phyloP scores from a whole-genome alignment of 116 monocot genomes.

The Trichopus zeylanicus region DNA sequence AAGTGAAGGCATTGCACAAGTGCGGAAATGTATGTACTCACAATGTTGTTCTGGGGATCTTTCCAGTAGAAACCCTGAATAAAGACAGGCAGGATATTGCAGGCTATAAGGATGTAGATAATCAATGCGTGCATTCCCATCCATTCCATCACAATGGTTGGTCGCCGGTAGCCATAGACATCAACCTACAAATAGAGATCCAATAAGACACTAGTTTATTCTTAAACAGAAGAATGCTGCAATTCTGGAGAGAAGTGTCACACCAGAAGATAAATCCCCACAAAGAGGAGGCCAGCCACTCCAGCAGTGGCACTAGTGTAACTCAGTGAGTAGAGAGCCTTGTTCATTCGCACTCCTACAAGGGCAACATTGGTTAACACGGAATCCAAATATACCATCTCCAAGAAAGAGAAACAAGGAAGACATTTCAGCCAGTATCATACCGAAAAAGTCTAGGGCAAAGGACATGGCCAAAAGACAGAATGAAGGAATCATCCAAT shows the following conservation, averaged over 20 bases:
- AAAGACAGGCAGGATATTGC: constrained; percentile 71
- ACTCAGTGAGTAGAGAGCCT: constrained; percentile 74
- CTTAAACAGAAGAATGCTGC: neutral
- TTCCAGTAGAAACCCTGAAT: constrained; percentile 90
- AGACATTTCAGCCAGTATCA: neutral
- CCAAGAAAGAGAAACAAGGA: neutral
- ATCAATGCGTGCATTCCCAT: constrained; percentile 85
- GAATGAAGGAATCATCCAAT: constrained; percentile 70
- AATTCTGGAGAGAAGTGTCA: neutral
- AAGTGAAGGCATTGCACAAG: no score
- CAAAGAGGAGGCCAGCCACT: constrained; percentile 63
- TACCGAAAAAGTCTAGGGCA: constrained; percentile 68
- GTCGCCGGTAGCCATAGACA: constrained; percentile 47
- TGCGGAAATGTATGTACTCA: constrained; percentile 18
- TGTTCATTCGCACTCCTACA: constrained; percentile 83
- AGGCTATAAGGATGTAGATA: constrained; percentile 76
- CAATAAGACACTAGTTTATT: neutral
- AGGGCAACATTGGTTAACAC: neutral
- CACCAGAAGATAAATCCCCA: constrained; percentile 75
- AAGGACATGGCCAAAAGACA: constrained; percentile 46
- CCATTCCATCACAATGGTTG: constrained; percentile 62
- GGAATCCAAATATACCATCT: no score
- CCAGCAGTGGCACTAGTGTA: constrained; percentile 76
- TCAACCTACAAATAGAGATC: constrained; percentile 45
- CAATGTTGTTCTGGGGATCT: constrained; percentile 61